Base-by-base conservation (phyloP, 306 rosid species). In the Spatholobus suberectus region DNA sequence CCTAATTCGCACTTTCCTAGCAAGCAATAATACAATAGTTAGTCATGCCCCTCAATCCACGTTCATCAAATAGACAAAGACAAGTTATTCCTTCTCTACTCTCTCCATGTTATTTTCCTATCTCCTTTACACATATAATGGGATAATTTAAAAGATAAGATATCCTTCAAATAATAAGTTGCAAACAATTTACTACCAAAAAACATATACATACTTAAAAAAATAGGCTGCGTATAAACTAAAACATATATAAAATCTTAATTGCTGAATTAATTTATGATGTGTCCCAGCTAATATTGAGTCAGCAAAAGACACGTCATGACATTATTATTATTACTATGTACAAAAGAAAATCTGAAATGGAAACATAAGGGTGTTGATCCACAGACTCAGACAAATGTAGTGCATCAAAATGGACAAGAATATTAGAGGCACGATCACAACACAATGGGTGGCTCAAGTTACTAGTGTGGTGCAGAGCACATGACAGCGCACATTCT, bases 401-500 rank as follows among this genome's bases (percentile, higher is more conserved):
- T 15, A 6, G 17, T 21, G 55, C 43, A 34, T 59, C 24, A 81
- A 73, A 81, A 61, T 20, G 62, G 54, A 32, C 24, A 57, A 24
- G 54, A 43, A 57, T 40, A 9, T 23, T 14, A 37, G 21, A 37
- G 82, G 57, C 41, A 51, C 37, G 15, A 79, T 38, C 20, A 54
- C 38, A 52, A 66, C 44, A 54, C 44, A 68, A 79, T 14, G 38
- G 41, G 43, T 67, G 76, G 73, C 27, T 74, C 37, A 54, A 32
- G 37, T 55, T 54, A 73, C 46, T n/a, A 3, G 29, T 70, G 2
- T 6, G 29, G 59, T 26, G 24, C 3, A 32, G 3, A 51, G 23
- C 14, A 52, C 49, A 17, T 41, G 80, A 76, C 57, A 76, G 6
- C n/a, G 37, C 54, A 75, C 79, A 55, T 37, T 55, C 15, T 75